Percentiles rank a stretch among this genome's conserved stretches.
phyloP scores from a whole-genome alignment of 495 filamentous ascomycete genomes.

The Hypomontagnella monticulosa region DNA sequence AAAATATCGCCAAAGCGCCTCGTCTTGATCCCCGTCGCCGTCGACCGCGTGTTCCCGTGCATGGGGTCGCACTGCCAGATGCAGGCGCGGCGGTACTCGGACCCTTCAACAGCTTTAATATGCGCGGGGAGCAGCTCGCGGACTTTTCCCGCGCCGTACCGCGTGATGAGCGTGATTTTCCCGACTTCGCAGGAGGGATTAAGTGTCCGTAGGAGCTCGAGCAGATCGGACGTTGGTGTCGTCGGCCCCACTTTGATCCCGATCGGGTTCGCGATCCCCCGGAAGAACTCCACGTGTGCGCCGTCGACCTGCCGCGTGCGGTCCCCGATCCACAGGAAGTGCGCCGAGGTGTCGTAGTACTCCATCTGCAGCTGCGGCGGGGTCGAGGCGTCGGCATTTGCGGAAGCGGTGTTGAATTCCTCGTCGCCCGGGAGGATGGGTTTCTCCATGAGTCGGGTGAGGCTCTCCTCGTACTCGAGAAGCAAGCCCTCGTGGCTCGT shows the following conservation, averaged over 20 bases:
- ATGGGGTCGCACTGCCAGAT: conserved; percentile 99
- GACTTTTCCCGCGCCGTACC: conserved; percentile 85
- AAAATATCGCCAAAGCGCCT: conserved; percentile 87
- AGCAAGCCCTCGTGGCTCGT: conserved; percentile 95
- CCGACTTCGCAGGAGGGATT: conserved; percentile 84
- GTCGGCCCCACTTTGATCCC: conserved; percentile 95
- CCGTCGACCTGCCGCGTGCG: conserved; percentile 91
- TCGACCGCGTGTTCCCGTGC: conserved; percentile 87
- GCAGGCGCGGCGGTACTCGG: conserved; percentile 74
- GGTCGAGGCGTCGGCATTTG: conserved; percentile 17
- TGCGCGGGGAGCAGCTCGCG: conserved; percentile 75
- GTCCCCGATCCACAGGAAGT: conserved; percentile 99
- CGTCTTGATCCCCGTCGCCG: conserved; percentile 83
- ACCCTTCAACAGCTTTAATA: conserved; percentile 82
- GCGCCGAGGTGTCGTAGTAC: conserved; percentile 91
- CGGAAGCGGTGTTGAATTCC: conserved; percentile 5
- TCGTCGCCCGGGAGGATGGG: conserved; percentile 54
- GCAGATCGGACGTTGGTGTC: conserved; percentile 76
- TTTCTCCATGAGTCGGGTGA: conserved; percentile 79
- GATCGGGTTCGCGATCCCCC: conserved; percentile 93
- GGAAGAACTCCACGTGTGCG: conserved; percentile 97
- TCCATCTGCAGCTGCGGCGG: conserved; percentile 47
- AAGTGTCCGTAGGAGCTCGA: conserved; percentile 79
- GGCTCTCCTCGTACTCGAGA: conserved; percentile 89
- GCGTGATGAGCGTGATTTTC: conserved; percentile 94